Conservation (phyloP, 2,329 filamentous ascomycete species). For the Talaromyces funiculosus region DNA sequence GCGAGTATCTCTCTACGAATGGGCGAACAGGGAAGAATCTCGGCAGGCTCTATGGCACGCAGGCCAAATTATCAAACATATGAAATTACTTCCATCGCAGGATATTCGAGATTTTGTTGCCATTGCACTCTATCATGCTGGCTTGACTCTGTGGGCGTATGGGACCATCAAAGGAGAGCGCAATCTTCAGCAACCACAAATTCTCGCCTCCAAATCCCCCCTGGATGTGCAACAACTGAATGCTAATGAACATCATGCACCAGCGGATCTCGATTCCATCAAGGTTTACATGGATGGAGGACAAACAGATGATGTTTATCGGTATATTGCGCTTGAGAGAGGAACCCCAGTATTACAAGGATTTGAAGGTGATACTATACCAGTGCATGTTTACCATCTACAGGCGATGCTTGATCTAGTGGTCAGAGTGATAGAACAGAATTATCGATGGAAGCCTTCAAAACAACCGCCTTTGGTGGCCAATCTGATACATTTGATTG, state of each 20-base stretch:
- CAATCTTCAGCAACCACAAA: background rate
- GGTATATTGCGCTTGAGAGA: constrained; percentile 13
- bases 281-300: background rate
- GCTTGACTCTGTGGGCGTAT: constrained; percentile 9
- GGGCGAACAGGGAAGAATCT: constrained; percentile 3
- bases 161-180: background rate
- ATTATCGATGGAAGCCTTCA: constrained; percentile 23
- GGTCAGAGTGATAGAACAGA: constrained; percentile 14
- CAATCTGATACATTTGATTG: constrained; percentile 10
- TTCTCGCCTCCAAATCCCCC: constrained; percentile 47
- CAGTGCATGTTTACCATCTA: constrained; percentile 4
- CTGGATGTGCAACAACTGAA: constrained; percentile 61
- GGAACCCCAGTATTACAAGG: background rate
- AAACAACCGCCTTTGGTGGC: constrained; percentile 7
- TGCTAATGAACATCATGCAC: constrained; percentile 61
- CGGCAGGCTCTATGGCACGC: constrained; percentile 7
- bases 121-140: constrained; percentile 9
- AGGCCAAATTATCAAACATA: constrained; percentile 3
- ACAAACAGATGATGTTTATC: constrained; percentile 9
- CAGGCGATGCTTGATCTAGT: constrained; percentile 10
- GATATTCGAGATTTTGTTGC: constrained; percentile 12
- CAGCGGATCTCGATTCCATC: constrained; percentile 36
- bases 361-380: background rate
- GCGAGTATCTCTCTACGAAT: background rate
- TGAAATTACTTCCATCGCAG: background rate